These are phyloP conservation scores for Paramecium tetraurelia DNA, from an alignment of 73 alveolate genomes.

Conservation along the genomic window DNA sequence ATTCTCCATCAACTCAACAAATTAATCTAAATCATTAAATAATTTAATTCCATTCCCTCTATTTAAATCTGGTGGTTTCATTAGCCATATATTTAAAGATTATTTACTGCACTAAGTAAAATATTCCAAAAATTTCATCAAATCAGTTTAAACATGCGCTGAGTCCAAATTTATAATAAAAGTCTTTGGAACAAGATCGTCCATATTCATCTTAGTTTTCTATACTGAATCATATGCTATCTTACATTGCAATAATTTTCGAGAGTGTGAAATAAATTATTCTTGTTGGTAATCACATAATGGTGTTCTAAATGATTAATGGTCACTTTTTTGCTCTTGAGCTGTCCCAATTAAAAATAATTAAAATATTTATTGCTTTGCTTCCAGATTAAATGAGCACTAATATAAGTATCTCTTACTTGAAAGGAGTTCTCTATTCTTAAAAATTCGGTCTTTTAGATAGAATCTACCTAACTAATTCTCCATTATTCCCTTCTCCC, in stretches of 20 bases:
- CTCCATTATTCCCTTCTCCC: neutral
- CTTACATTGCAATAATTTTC: constrained; percentile 57
- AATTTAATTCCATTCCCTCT: constrained; percentile 61
- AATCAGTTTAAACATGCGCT: neutral
- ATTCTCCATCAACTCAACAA: neutral
- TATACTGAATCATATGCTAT: neutral
- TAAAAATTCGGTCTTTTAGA: neutral
- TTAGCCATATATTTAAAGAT: constrained; percentile 34
- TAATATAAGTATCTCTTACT: neutral
- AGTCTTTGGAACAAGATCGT: constrained; percentile 22
- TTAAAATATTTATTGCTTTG: neutral
- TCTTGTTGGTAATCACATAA: neutral
- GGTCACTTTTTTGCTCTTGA: constrained; percentile 14
- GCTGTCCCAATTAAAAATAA: constrained; percentile 3
- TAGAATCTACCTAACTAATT: neutral
- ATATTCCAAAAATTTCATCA: neutral
- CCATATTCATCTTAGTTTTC: constrained; percentile 19
- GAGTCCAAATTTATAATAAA: constrained; percentile 23
- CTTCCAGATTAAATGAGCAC: constrained; percentile 42
- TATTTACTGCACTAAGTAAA: neutral
- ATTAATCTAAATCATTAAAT: constrained; percentile 44
- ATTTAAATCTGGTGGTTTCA: constrained; percentile 56
- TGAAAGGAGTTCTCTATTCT: constrained; percentile 24
- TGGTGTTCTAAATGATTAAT: constrained; percentile 40
- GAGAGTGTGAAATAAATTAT: neutral